Evolutionary conservation across 2,329 filamentous ascomycete genomes (phyloP).

Genomic region (Aspergillus fumigatiaffinis): DNA sequence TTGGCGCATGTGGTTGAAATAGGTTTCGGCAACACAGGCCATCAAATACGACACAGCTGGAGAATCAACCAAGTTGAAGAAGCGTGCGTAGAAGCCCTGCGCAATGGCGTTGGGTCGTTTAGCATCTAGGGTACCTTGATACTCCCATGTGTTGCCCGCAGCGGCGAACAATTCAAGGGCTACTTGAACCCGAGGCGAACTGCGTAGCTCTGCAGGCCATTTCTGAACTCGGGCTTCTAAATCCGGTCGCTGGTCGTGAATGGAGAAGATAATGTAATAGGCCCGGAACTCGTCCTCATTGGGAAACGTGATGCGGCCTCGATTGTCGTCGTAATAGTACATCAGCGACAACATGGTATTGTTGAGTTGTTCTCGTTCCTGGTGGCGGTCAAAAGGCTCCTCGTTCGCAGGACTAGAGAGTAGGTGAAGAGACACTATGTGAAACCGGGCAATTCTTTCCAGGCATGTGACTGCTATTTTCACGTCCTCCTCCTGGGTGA

Average conservation of each 20-base stretch:
- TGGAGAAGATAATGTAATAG: constrained; percentile 57
- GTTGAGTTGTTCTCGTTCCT: constrained; percentile 62
- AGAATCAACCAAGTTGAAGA: constrained; percentile 56
- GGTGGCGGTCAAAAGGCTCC: constrained; percentile 53
- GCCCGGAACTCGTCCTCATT: constrained; percentile 63
- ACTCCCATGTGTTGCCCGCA: constrained; percentile 51
- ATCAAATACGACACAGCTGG: constrained; percentile 57
- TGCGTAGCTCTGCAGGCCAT: constrained; percentile 49
- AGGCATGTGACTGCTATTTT: constrained; percentile 56
- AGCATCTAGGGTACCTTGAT: constrained; percentile 50
- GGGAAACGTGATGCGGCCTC: constrained; percentile 46
- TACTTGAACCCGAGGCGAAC: constrained; percentile 51
- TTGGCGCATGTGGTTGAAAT: constrained; percentile 57
- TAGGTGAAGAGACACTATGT: constrained; percentile 59
- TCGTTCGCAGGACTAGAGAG: constrained; percentile 50
- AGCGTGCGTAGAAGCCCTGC: constrained; percentile 55
- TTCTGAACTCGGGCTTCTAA: constrained; percentile 56
- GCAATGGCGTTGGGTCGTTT: constrained; percentile 50
- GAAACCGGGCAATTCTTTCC: constrained; percentile 61
- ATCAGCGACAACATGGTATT: constrained; percentile 59
- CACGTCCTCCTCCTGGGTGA: constrained; percentile 55
- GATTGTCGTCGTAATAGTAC: constrained; percentile 57
- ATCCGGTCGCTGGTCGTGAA: constrained; percentile 50
- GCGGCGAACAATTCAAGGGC: constrained; percentile 56
- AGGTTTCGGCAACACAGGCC: constrained; percentile 61